These are phyloP conservation scores for Tuber brumale DNA, from an alignment of 495 filamentous ascomycete genomes.

Conservation along the genomic window DNA sequence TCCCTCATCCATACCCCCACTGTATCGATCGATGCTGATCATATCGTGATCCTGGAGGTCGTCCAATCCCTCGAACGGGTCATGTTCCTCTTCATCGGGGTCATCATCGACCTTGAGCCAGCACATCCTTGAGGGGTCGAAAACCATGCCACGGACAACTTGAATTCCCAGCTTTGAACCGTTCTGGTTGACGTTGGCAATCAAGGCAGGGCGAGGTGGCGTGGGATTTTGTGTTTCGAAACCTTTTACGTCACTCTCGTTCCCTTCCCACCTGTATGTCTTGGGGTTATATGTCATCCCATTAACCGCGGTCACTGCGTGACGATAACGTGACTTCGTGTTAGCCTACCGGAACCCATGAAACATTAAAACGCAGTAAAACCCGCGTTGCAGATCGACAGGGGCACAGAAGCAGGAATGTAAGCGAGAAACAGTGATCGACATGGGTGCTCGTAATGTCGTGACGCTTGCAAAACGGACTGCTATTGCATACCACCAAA, in stretches of 20 bases:
- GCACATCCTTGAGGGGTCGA: conserved; percentile 77
- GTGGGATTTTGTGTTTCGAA: conserved; percentile 58
- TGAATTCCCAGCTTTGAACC: conserved; percentile 65
- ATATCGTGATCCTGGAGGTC: conserved; percentile 40
- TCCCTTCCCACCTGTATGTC: conserved; percentile 87
- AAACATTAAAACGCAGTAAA: conserved; percentile 19
- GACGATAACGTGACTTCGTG: conserved; percentile 30
- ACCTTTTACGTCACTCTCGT: conserved; percentile 70
- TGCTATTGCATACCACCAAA: too few relatives aligned
- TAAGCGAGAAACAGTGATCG: conserved; percentile 37
- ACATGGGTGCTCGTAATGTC: conserved; percentile 8
- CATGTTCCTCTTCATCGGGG: conserved; percentile 43
- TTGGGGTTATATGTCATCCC: conserved; percentile 91
- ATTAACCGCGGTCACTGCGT: conserved; percentile 58
- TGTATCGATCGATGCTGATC: conserved; percentile 38
- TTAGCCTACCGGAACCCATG: conserved; percentile 29
- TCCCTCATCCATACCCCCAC: conserved; percentile 37
- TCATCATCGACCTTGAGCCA: conserved; percentile 47
- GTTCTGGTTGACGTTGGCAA: conserved; percentile 68
- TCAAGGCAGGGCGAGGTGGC: conserved; percentile 81
- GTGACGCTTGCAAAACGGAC: too few relatives aligned
- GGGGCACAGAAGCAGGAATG: conserved; percentile 20
- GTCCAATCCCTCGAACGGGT: conserved; percentile 42
- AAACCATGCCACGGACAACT: conserved; percentile 91
- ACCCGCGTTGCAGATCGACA: conserved; percentile 29